Base-by-base conservation (phyloP, 1,284 basidiomycete genomes). In the Neotropicomus parvogracilis region DNA sequence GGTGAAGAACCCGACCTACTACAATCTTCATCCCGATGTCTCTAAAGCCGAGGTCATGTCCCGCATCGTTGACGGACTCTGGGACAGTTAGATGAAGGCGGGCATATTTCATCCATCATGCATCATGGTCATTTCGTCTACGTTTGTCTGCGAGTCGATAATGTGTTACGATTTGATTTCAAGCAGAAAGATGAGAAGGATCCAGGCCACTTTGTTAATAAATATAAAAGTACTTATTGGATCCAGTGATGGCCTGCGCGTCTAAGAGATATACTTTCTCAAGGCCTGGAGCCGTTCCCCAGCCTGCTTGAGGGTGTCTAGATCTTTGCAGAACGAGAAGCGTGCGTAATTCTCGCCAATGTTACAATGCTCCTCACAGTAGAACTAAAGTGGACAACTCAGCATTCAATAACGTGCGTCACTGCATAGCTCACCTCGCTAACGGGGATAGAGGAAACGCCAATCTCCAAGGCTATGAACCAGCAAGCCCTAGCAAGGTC, bases 311-410 rank as follows among this genome's bases (percentile, higher is more conserved):
- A 97, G 75, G 1, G 90, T 92, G 36, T 90, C 90, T 21, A 83
- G 57, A 60, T 97, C 93, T 64, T 97, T 97, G 77, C 93, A 95
- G 75, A 95, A 97, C 2, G 91, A 86, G 66, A 97, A 94, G 43
- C 94, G 81, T 24, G 81, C 85, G 62, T 85, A 97, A 46, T 76
- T 82, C 67, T 94, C 91, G 31, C 94, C 94, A 48, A 97, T 91
- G 42, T 72, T 68, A 35, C 82, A 78, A 64, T 97, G 91, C 50
- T 91, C 87, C 58, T 84, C 77, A 60, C 87, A 90, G 72, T 95
- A 97, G 69, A 97, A 97, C 88, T 94, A 54, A 20, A 17, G 40
- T 21, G 37, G 38, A 43, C 39, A 53, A 38, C 14, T 53, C 9
- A 3, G 17, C 6, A 29, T 40, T 31, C n/a, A 16, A 43, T 3